Percentiles rank a stretch among this genome's conserved stretches.
Conservation (phyloP, 2,329 filamentous ascomycete genomes). For the Diatrype stigma region DNA sequence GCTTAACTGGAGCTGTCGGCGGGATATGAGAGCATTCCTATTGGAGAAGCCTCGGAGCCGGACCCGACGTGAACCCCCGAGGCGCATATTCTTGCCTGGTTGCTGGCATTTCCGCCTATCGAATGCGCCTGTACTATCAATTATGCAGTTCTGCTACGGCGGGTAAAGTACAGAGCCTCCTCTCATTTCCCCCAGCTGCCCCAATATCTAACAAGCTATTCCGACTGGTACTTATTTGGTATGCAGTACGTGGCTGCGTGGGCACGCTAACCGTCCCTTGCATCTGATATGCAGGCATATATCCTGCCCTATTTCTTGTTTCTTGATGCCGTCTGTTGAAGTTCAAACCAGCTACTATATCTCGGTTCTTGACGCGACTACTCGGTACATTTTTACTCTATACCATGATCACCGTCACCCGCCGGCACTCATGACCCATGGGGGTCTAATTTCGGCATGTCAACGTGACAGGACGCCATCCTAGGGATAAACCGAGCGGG, state of each 20-base stretch:
- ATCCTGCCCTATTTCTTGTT: not conserved
- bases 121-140: not conserved
- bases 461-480: not conserved
- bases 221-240: not conserved
- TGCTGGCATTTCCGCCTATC: not conserved
- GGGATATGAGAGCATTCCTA: not conserved
- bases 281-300: not conserved
- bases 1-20: not conserved
- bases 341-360: too few relatives aligned
- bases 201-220: not conserved
- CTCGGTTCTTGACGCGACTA: too few relatives aligned
- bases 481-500: not conserved
- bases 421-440: too few relatives aligned
- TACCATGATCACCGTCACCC: too few relatives aligned
- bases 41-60: not conserved
- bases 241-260: constrained; percentile 1
- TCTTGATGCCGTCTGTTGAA: not conserved
- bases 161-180: not conserved
- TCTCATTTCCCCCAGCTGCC: constrained; percentile 8
- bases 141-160: not conserved
- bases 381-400: too few relatives aligned
- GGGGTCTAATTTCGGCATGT: not conserved
- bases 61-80: not conserved
- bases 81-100: not conserved
- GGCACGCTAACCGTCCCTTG: not conserved